These are phyloP conservation scores for Beauveria rudraprayagi DNA, from an alignment of 2,329 filamentous ascomycete species.

Conservation along the genomic window DNA sequence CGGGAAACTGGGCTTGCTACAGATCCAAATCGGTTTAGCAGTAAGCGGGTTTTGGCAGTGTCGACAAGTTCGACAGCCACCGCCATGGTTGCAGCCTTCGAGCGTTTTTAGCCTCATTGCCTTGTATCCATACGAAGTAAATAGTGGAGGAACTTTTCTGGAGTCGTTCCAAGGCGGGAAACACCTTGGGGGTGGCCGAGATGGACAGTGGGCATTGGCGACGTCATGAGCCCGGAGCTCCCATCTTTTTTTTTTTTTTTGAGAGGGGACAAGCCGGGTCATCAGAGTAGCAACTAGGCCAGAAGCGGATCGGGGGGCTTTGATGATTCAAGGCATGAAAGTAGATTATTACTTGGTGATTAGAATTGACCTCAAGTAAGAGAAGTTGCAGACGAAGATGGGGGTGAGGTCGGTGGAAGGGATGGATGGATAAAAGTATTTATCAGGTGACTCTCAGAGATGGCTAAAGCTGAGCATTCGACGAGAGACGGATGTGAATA, in stretches of 20 bases:
- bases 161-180: background rate
- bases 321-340: too few species aligned
- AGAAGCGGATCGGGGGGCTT: background rate
- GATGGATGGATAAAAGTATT: background rate
- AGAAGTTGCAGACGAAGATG: too few species aligned
- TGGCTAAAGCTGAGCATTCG: background rate
- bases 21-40: too few species aligned
- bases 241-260: too few species aligned
- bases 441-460: background rate
- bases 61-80: too few species aligned
- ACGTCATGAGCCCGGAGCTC: background rate
- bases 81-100: too few species aligned
- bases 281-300: background rate
- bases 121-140: too few species aligned
- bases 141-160: background rate
- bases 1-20: too few species aligned
- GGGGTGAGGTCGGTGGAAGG: background rate
- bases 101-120: too few species aligned
- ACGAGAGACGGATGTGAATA: background rate
- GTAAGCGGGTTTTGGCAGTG: too few species aligned
- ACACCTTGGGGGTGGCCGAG: background rate
- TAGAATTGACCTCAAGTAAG: too few species aligned
- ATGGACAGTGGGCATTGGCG: background rate
- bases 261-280: background rate
- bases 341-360: too few species aligned